Base-by-base conservation (phyloP, 208 protist genomes). In the Trypanosoma cruzi region DNA sequence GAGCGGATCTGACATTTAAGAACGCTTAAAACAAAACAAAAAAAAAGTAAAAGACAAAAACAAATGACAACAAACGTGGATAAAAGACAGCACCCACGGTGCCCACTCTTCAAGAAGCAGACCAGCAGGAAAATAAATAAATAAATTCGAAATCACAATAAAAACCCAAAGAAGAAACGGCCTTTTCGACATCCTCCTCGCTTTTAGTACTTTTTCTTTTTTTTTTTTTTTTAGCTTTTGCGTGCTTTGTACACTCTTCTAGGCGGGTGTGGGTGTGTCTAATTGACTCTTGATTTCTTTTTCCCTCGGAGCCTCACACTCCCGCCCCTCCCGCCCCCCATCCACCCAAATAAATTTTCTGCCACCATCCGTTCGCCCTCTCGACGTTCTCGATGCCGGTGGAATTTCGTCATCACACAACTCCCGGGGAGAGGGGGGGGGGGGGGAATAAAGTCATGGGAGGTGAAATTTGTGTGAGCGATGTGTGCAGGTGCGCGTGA, bases 1-100 rank as follows among this genome's bases (percentile, higher is more conserved):
- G 24, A 75, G 53, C 8, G 32, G 40, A 31, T 72, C 62, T 18
- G 31, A 56, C 71, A 77, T 68, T 8, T 14, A 7, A 36, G 4
- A 34, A 34, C 22, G 29, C 13, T 36, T 14, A 44, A 14, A 14
- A 36, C 52, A 32, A 56, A 11, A 31, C 3, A 34, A 34, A 34
- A 34, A 66, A 18, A 2, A 46, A 28, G 52, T 8, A 29, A 29
- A 62, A 68, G 13, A 48, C n/a, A 69, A 57, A 10, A n/a, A 48
- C 2, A 20, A 29, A 60, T 34, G 22, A 46, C 61, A 60, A 56
- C 32, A 50, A 22, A 6, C 54, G 4, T 29, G 29, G 2, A 28
- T n/a, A 49, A 49, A 22, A 49, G 5, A 13, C 44, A 44, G 40
- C 40, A 44, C 1, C 13, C 40, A 44, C 40, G 18, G 40, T 14